Percentiles rank a stretch among this genome's conserved stretches.
These are phyloP conservation scores for Geosmithia flava DNA, from an alignment of 2,329 filamentous ascomycete genomes.

Conservation along the genomic window DNA sequence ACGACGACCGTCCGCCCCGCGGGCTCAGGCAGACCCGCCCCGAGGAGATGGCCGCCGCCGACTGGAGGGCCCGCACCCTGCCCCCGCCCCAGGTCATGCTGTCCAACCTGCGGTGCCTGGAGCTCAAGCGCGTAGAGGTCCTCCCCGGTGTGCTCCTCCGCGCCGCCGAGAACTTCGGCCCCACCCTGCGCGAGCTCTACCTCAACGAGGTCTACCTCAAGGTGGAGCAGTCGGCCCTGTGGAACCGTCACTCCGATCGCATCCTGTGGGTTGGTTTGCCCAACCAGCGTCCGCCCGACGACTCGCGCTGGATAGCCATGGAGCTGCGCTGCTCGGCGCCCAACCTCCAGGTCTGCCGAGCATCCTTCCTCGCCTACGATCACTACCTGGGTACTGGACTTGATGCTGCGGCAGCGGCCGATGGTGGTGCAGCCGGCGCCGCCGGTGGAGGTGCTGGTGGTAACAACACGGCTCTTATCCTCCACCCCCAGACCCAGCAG, in stretches of 20 bases:
- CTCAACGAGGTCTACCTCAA: conserved; percentile 33
- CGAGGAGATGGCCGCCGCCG: conserved; percentile 20
- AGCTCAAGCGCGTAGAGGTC: conserved; percentile 29
- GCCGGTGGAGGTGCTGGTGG: too few species aligned
- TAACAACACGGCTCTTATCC: too few species aligned
- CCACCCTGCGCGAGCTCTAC: conserved; percentile 29
- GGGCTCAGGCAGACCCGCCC: conserved; percentile 23
- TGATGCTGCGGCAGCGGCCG: neutral
- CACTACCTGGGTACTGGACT: conserved; percentile 20
- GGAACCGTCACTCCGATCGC: conserved; percentile 18
- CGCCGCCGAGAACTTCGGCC: conserved; percentile 19
- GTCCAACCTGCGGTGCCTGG: conserved; percentile 25
- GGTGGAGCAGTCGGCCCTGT: conserved; percentile 19
- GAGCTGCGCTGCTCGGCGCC: conserved; percentile 20
- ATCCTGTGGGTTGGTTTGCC: conserved; percentile 33
- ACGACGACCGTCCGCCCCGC: conserved; percentile 22
- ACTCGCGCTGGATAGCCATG: conserved; percentile 29
- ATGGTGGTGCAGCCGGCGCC: too few species aligned
- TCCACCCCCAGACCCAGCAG: neutral
- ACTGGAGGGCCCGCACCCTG: conserved; percentile 26
- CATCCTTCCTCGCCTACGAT: conserved; percentile 30
- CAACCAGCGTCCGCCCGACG: conserved; percentile 22
- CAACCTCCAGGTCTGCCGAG: conserved; percentile 27
- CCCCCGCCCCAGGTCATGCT: conserved; percentile 22
- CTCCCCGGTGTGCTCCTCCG: conserved; percentile 20